A percentile compares a stretch with the other conserved stretches of the same genome.
Evolutionary conservation across 768 basidiomycete species (phyloP).

Genomic region (Boletus eberwhitei): DNA sequence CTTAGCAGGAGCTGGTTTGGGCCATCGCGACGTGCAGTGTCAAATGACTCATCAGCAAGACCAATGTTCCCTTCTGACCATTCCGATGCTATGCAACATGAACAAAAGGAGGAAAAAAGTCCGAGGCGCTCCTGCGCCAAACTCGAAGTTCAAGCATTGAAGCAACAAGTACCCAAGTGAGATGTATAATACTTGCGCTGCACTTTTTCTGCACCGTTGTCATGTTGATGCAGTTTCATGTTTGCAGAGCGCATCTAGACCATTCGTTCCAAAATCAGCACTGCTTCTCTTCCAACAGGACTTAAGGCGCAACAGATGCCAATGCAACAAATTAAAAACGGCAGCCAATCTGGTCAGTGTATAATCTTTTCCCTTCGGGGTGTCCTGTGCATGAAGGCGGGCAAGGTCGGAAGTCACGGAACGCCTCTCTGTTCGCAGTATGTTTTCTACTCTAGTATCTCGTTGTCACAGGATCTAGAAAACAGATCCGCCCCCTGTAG

Average conservation of each 20-base stretch:
- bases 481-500: slow-evolving; percentile 20
- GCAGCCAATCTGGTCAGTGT: neutral
- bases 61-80: neutral
- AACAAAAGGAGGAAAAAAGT: neutral
- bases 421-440: too few species aligned
- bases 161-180: neutral
- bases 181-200: neutral
- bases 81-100: neutral
- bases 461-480: slow-evolving; percentile 10
- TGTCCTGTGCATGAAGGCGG: neutral
- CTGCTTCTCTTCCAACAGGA: neutral
- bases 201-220: neutral
- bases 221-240: neutral
- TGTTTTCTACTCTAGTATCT: neutral
- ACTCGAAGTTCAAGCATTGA: neutral
- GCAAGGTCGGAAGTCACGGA: neutral
- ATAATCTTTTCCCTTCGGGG: neutral
- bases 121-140: neutral
- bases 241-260: neutral
- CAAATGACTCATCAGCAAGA: neutral
- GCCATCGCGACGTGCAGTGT: neutral
- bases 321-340: neutral
- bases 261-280: neutral
- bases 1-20: too few species aligned
- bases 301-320: neutral